Percentiles rank a stretch among this genome's conserved stretches.
Conservation (phyloP, 257 asterid species). For the Solanum appendiculatum region DNA sequence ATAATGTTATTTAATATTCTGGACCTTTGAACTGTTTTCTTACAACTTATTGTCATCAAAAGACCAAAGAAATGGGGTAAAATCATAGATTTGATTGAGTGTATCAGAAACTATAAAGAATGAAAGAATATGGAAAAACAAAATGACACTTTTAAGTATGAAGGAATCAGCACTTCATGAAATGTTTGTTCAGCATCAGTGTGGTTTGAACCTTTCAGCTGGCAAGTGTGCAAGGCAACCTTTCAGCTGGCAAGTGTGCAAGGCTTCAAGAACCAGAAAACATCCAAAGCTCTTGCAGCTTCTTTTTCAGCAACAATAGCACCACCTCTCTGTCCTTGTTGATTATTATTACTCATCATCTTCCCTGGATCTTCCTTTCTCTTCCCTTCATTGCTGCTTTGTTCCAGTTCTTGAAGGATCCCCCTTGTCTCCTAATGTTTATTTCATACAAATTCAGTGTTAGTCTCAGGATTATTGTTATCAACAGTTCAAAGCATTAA, state of each 20-base stretch:
- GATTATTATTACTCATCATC: conserved; percentile 13
- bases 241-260: conserved; percentile 71
- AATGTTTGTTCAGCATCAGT: neutral
- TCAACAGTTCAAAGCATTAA: neutral
- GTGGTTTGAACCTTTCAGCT: conserved; percentile 5
- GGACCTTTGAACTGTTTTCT: neutral
- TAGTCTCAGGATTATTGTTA: neutral
- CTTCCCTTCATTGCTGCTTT: conserved; percentile 15
- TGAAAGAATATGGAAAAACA: neutral
- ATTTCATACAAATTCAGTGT: neutral
- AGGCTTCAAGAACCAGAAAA: conserved; percentile 95
- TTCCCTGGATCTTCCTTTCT: conserved; percentile 11
- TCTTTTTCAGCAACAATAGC: conserved; percentile 38
- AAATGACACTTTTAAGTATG: conserved; percentile 14
- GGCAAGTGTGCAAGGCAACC: conserved; percentile 88
- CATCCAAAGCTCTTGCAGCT: conserved; percentile 72
- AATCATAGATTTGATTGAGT: neutral
- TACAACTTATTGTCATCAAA: neutral
- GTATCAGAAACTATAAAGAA: neutral
- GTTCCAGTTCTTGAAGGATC: conserved; percentile 47
- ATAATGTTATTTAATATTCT: neutral
- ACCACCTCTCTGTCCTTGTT: conserved; percentile 13
- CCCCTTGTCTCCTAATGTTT: conserved; percentile 48
- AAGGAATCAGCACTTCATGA: conserved; percentile 18
- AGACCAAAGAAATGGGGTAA: neutral